These are phyloP conservation scores for Arabidopsis arenosa DNA, from an alignment of 345 rosid genomes.

Conservation along the genomic window DNA sequence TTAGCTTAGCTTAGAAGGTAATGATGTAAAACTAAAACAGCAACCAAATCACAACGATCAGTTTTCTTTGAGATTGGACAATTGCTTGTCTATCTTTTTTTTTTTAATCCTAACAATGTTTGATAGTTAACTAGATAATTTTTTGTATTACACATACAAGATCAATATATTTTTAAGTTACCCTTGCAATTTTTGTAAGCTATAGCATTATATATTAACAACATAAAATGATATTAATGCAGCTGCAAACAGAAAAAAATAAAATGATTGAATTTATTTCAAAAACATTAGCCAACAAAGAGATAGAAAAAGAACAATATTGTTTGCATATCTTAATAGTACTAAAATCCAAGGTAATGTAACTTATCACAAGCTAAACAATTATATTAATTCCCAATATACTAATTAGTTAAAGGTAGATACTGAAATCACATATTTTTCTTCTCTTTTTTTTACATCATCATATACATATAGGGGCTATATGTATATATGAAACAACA, in stretches of 20 bases:
- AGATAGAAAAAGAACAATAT: neutral
- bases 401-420: neutral
- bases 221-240: neutral
- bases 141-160: neutral
- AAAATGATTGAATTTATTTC: neutral
- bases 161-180: neutral
- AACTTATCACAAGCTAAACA: neutral
- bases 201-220: slow-evolving; percentile 1
- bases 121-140: neutral
- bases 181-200: neutral
- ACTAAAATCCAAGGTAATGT: neutral
- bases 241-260: no score
- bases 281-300: neutral
- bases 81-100: neutral
- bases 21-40: neutral
- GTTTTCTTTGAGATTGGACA: neutral
- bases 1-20: slow-evolving; percentile 34
- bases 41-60: neutral
- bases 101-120: no score
- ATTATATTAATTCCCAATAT: neutral
- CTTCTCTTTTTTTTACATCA: neutral
- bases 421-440: neutral
- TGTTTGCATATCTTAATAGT: neutral
- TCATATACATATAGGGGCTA: neutral
- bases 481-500: neutral